A percentile compares a stretch with the other conserved stretches of the same genome.
Conservation (phyloP, 371 early-diverging fungal species). For the Saksenaea oblongispora region DNA sequence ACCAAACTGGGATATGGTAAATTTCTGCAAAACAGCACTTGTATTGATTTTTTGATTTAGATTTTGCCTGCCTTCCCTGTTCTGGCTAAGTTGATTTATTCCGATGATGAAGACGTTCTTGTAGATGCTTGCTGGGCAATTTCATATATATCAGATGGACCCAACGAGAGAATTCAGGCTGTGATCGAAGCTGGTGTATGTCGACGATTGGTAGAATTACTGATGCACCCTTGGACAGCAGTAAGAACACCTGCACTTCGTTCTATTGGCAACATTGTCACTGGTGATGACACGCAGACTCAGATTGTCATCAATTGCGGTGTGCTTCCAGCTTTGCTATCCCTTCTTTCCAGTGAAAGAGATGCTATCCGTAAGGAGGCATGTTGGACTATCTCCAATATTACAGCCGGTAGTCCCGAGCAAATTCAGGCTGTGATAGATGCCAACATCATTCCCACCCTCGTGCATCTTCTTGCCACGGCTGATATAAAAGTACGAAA, state of each 20-base stretch:
- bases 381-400: constrained; percentile 99
- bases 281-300: constrained; percentile 97
- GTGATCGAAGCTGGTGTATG: constrained; percentile 93
- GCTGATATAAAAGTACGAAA: constrained; percentile 97
- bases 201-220: constrained; percentile 89
- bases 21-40: constrained; percentile 9
- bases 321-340: constrained; percentile 77
- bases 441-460: constrained; percentile 89
- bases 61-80: constrained; percentile 84
- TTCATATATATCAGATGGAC: constrained; percentile 96
- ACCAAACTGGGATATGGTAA: constrained; percentile 84
- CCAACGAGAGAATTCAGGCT: constrained; percentile 92
- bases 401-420: constrained; percentile 93
- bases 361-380: constrained; percentile 98
- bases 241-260: constrained; percentile 98
- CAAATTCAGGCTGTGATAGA: constrained; percentile 96
- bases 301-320: constrained; percentile 92
- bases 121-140: constrained; percentile 99
- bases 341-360: constrained; percentile 80
- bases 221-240: constrained; percentile 78
- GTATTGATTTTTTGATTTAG: constrained; percentile 28
- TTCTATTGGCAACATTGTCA: constrained; percentile 98
- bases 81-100: constrained; percentile 85
- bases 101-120: constrained; percentile 92
- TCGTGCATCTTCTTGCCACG: constrained; percentile 81